Base-by-base conservation (phyloP, 139 green algal genomes). In the Eudorina sp. region DNA sequence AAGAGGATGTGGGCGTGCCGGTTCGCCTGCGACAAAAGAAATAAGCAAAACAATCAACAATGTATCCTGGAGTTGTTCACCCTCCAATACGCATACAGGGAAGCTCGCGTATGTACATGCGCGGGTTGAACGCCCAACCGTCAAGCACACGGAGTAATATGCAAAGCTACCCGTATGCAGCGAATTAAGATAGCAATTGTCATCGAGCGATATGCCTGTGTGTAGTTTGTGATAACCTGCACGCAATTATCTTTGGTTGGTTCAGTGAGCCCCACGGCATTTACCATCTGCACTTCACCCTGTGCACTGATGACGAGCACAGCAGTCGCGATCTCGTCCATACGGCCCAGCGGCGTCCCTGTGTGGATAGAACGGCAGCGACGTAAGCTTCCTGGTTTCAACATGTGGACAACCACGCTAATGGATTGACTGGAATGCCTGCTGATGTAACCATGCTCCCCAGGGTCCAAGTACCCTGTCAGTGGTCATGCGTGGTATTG, bases 1-100 rank as follows among this genome's bases (percentile, higher is more conserved):
- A 87, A 78, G 8, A 87, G 45, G 23, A 23, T 51, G 34, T 87
- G 64, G 2, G 64, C 40, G 4, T 87, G 81, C 46, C 69, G 45
- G 46, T 87, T 87, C 27, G 80, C 80, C 78, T 84, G 75, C 34
- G 31, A 18, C 31, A 43, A 3, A 27, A 51, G 16, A 9, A 31
- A 40, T 25, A 38, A 48, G 36, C 69, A 77, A 25, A n/a, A n/a
- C n/a, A n/a, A n/a, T n/a, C n/a, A n/a, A n/a, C n/a, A n/a, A n/a
- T n/a, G 69, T 66, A 34, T 66, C 27, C 55, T 66, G 55, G 55
- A 23, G 55, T 66, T 66, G 29, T 66, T 66, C n/a, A 66, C 55
- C 23, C 23, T 66, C 8, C 55, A 25, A 66, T 34, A 66, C 6
- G 8, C 40, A 60, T 31, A 21, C 14, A 18, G 29, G 11, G 25